Evolutionary conservation across 352 stramenopile genomes (phyloP), one percentile per base, ranked within the genome.

Genomic region (Pythium oligandrum): DNA sequence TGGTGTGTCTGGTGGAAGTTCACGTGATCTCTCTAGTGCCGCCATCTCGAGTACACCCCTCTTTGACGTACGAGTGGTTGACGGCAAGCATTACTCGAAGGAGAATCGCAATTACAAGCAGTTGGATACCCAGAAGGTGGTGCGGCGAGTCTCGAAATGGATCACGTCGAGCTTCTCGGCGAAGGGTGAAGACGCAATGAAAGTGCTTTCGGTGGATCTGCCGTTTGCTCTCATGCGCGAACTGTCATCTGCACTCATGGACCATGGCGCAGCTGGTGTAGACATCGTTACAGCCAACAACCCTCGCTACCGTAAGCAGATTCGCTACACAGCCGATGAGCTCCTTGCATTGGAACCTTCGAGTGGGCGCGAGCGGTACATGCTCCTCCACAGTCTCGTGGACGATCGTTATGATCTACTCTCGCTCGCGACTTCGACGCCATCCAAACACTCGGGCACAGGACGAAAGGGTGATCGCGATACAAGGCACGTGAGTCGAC

Each of bases 401-500:
- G 85, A 95, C 51, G 83, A 95, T 54, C 78, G 85, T 5, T 95
- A 95, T 57, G 85, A 95, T 48, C 72, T 95, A 61, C 87, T 95
- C 70, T 95, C 83, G 6, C 74, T 94, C 40, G 61, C 67, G 6
- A 67, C 78, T 34, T 66, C 78, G 7, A 68, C 61, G 40, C 85
- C 74, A 46, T 69, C 60, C 38, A 48, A 11, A 31, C 8, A 11
- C 43, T 30, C 9, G 43, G 26, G 43, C 43, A 48, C 6, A 30
- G 6, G 43, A 11, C 59, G 60, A 2, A 68, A 68, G 46, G 55
- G 54, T 1, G 60, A 68, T 1, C 54, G 60, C 11, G 60, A 68
- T 33, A 33, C 42, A 6, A 49, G 55, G n/a, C 54, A 68, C 12
- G 17, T 57, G 12, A 59, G 40, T 36, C 50, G 50, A 37, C 50